Base-by-base conservation (phyloP, 83 land plant species). In the Picea mariana region DNA sequence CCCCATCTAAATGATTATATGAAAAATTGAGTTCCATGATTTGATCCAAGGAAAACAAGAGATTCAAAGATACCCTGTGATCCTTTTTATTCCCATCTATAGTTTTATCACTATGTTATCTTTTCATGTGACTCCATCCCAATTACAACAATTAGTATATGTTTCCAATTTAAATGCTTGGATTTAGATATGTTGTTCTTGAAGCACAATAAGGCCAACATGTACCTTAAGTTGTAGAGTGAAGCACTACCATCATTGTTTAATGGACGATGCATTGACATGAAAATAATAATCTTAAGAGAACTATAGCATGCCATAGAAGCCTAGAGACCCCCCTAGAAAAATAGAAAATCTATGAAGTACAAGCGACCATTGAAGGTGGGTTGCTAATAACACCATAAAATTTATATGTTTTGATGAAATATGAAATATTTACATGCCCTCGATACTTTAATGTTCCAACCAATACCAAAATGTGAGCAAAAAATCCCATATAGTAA, bases 51-150 rank as follows among this genome's bases (percentile, higher is more conserved):
- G 40, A 38, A 38, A 3, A 3, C 40, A 38, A 38, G 40, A 38
- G 40, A 3, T 38, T 38, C 5, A 38, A 38, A 38, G 40, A 38
- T 3, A 38, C 40, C 40, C 4, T 3, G 4, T 38, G 40, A 38
- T 3, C 40, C 38, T 34, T 34, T 34, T 34, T 34, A 2, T 34
- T 34, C 83, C 86, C 9, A 90, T 62, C 55, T 62, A 81, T 7
- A 87, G 38, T 63, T 73, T 79, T 17, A 80, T 80, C 60, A 90
- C 88, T 23, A 60, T 47, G n/a, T 24, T 24, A n/a, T 17, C n/a
- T 59, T 87, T 69, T n/a, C 90, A 90, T 11, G 18, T 7, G 18
- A 90, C 59, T 7, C 92, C 92, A 62, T 84, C 83, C 92, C 92
- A 90, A 49, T 5, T 7, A 75, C 88, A 87, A 78, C 92, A 90